phyloP scores from a whole-genome alignment of 805 yeast species.

The Vanderwaltozyma yarrowii region DNA sequence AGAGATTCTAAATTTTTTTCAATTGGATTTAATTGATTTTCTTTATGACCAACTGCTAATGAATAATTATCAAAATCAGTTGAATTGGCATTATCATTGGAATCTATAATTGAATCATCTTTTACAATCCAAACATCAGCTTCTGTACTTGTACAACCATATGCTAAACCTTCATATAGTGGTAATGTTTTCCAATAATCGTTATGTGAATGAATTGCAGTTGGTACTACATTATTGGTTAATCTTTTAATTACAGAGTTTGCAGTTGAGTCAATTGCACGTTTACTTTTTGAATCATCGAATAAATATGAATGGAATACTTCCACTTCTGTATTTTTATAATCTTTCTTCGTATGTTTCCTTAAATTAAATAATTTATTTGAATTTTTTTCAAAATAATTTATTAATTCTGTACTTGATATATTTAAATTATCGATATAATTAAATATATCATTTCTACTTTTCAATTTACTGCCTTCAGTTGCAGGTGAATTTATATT shows the following conservation, averaged over 20 bases:
- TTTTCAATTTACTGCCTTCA: too few relatives aligned
- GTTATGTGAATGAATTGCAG: slow-evolving; percentile 51
- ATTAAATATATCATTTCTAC: background rate
- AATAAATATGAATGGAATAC: background rate
- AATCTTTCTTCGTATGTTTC: background rate
- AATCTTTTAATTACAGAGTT: background rate
- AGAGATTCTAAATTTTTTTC: slow-evolving; percentile 37
- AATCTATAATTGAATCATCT: background rate
- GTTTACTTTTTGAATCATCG: background rate
- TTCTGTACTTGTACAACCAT: slow-evolving; percentile 50
- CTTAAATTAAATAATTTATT: background rate
- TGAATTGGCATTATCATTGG: too few relatives aligned
- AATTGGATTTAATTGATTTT: slow-evolving; percentile 32
- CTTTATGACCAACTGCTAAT: slow-evolving; percentile 55
- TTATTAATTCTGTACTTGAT: slow-evolving; percentile 8
- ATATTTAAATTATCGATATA: slow-evolving; percentile 6
- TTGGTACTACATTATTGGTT: slow-evolving; percentile 12
- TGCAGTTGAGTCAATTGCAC: background rate
- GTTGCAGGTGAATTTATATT: too few relatives aligned
- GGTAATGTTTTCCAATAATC: slow-evolving; percentile 57
- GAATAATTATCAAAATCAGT: slow-evolving; percentile 25
- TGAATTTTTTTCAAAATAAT: background rate
- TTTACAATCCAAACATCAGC: slow-evolving; percentile 48
- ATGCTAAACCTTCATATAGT: slow-evolving; percentile 41
- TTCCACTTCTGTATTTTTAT: background rate